A percentile compares a stretch with the other conserved stretches of the same genome.
Evolutionary conservation across 495 filamentous ascomycete genomes (phyloP).

Genomic region (Lophiotrema nucula): DNA sequence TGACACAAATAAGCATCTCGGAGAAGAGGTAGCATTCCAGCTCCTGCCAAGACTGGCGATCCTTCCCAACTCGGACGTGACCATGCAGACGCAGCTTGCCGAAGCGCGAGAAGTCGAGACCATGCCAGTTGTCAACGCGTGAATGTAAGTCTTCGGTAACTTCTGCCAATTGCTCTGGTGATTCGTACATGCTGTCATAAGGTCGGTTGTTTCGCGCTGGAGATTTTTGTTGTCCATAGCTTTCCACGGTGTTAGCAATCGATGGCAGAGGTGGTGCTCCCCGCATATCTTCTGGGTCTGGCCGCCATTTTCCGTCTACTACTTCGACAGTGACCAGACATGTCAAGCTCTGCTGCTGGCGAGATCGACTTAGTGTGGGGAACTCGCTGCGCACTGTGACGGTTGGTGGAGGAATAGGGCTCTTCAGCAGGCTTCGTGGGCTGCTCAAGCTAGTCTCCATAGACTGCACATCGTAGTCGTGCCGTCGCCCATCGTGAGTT

Average conservation of each 20-base stretch:
- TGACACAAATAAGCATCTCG: slow-evolving; percentile 99
- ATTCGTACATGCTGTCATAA: slow-evolving; percentile 46
- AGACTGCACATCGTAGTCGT: slow-evolving; percentile 94
- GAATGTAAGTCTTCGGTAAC: slow-evolving; percentile 82
- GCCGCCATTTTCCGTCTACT: slow-evolving; percentile 85
- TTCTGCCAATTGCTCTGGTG: slow-evolving; percentile 69
- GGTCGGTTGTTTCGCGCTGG: slow-evolving; percentile 31
- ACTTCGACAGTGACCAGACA: slow-evolving; percentile 95
- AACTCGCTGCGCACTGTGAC: slow-evolving; percentile 96
- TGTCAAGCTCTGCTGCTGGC: slow-evolving; percentile 91
- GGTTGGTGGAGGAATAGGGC: slow-evolving; percentile 85
- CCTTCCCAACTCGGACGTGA: slow-evolving; percentile 90
- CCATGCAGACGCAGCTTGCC: slow-evolving; percentile 91
- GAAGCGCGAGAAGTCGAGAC: slow-evolving; percentile 90
- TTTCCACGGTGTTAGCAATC: slow-evolving; percentile 39
- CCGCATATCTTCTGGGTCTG: slow-evolving; percentile 79
- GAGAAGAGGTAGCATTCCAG: slow-evolving; percentile 95
- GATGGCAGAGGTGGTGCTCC: slow-evolving; percentile 58
- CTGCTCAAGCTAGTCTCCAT: slow-evolving; percentile 86
- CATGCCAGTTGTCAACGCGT: slow-evolving; percentile 97
- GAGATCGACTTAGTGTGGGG: slow-evolving; percentile 85
- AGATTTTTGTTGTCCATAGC: slow-evolving; percentile 29
- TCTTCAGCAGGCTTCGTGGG: slow-evolving; percentile 71
- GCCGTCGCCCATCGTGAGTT: slow-evolving; percentile 56
- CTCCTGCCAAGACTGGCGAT: slow-evolving; percentile 97